Conservation (phyloP, 1,139 yeast genomes). For the Kodamaea sp. region DNA sequence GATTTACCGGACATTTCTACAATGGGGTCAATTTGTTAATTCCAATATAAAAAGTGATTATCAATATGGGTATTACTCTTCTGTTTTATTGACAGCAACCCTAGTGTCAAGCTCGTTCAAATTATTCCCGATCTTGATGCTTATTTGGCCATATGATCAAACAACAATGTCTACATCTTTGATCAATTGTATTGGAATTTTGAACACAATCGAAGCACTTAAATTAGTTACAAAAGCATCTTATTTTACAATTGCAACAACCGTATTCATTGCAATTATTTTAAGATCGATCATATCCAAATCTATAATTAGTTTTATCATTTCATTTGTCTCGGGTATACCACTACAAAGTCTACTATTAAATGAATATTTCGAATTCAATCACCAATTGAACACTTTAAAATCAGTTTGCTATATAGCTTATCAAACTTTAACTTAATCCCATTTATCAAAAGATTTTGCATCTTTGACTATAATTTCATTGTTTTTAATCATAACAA, state of each 20-base stretch:
- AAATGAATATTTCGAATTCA: slow-evolving; percentile 8
- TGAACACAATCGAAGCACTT: slow-evolving; percentile 66
- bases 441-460: slow-evolving; percentile 49
- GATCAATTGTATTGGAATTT: slow-evolving; percentile 58
- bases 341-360: slow-evolving; percentile 3
- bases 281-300: slow-evolving; percentile 8
- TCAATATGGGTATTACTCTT: slow-evolving; percentile 24
- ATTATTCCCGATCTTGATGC: slow-evolving; percentile 86
- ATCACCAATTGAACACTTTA: background rate
- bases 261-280: slow-evolving; percentile 12
- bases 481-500: slow-evolving; percentile 56
- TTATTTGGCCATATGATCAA: slow-evolving; percentile 91
- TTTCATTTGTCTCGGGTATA: slow-evolving; percentile 9
- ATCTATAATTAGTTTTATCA: slow-evolving; percentile 7
- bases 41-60: slow-evolving; percentile 15
- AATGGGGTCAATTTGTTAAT: slow-evolving; percentile 29
- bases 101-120: slow-evolving; percentile 74
- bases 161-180: slow-evolving; percentile 60
- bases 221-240: slow-evolving; percentile 48
- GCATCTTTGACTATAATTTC: slow-evolving; percentile 49
- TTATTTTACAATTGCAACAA: slow-evolving; percentile 31
- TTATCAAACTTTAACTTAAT: slow-evolving; percentile 10
- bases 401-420: background rate
- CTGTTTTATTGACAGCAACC: slow-evolving; percentile 61
- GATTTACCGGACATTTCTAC: slow-evolving; percentile 30